Conservation (phyloP, 331 rosid species). For the Arachis monticola region DNA sequence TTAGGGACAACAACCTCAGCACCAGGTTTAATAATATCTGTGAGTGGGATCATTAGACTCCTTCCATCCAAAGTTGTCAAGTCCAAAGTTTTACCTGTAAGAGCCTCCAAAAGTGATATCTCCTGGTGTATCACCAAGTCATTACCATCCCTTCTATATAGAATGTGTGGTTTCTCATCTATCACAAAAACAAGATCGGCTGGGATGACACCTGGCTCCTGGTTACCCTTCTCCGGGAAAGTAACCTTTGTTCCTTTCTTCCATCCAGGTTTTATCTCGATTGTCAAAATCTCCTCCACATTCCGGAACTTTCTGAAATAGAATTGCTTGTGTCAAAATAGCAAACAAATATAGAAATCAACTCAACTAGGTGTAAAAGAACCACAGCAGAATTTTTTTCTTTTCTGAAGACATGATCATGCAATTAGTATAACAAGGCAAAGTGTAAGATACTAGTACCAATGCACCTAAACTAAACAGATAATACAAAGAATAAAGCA, state of each 20-base stretch:
- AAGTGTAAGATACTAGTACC: too few relatives aligned
- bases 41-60: constrained; percentile 59
- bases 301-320: constrained; percentile 65
- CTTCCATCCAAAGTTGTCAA: constrained; percentile 79
- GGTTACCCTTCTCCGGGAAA: constrained; percentile 91
- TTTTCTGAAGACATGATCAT: constrained; percentile 8
- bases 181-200: constrained; percentile 86
- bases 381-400: constrained; percentile 1
- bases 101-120: constrained; percentile 86
- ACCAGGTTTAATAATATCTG: constrained; percentile 76
- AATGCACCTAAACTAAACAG: too few relatives aligned
- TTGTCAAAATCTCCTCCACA: constrained; percentile 87
- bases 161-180: constrained; percentile 91
- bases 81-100: constrained; percentile 76
- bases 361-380: constrained; percentile 11
- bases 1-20: constrained; percentile 64
- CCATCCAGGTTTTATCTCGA: constrained; percentile 94
- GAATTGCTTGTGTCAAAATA: constrained; percentile 29
- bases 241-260: constrained; percentile 95
- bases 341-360: constrained; percentile 31
- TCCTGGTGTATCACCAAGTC: constrained; percentile 83
- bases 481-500: too few relatives aligned
- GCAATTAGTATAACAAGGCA: background rate
- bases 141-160: constrained; percentile 78
- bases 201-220: constrained; percentile 80